phyloP scores from a whole-genome alignment of 768 basidiomycete species.

The Mycena latifolia region DNA sequence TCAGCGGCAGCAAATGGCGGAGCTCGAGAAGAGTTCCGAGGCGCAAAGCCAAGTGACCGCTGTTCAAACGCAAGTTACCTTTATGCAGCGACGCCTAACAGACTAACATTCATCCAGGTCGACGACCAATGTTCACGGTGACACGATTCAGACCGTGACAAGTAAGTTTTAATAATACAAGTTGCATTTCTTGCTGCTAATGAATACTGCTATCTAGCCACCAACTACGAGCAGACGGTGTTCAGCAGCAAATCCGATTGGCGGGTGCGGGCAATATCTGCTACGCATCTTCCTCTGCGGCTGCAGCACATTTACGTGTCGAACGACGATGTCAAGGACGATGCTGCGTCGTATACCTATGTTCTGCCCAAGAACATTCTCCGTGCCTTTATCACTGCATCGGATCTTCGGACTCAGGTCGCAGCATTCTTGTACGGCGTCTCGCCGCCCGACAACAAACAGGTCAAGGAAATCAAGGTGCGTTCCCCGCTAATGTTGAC shows the following conservation, averaged over 20 bases:
- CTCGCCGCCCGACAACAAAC: constrained; percentile 95
- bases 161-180: constrained; percentile 59
- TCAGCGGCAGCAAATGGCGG: constrained; percentile 99
- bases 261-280: constrained; percentile 98
- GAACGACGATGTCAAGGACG: constrained; percentile 99
- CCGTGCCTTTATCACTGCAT: constrained; percentile 91
- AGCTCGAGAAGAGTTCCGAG: constrained; percentile 96
- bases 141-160: constrained; percentile 94
- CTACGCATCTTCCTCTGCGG: constrained; percentile 95
- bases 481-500: constrained; percentile 8
- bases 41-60: constrained; percentile 97
- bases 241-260: constrained; percentile 99
- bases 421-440: constrained; percentile 94
- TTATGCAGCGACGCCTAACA: constrained; percentile 6
- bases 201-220: constrained; percentile 64
- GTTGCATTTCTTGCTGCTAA: constrained; percentile 21
- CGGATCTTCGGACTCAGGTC: constrained; percentile 96
- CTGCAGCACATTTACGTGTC: constrained; percentile 99
- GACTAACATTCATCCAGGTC: constrained; percentile 57
- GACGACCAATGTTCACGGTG: constrained; percentile 98
- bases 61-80: constrained; percentile 78
- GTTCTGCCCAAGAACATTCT: constrained; percentile 98
- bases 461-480: constrained; percentile 97
- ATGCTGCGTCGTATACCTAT: constrained; percentile 94
- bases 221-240: constrained; percentile 98